Conservation (phyloP, 495 filamentous ascomycete species). For the Neurospora sp. region DNA sequence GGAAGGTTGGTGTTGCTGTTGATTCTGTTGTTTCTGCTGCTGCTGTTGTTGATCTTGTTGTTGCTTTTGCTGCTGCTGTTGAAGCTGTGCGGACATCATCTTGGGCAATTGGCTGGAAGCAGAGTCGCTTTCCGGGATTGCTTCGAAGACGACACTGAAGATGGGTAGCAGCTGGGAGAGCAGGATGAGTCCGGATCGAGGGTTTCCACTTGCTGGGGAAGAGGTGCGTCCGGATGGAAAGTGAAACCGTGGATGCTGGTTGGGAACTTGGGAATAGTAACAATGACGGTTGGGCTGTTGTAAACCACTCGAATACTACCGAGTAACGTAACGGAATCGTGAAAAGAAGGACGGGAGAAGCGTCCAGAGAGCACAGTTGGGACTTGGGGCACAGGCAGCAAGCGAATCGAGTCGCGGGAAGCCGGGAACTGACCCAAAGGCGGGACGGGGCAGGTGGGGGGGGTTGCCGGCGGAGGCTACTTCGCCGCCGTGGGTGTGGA, state of each 20-base stretch:
- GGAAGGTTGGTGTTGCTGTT: conserved; percentile 6
- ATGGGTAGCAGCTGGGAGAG: background rate
- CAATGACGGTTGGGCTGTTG: background rate
- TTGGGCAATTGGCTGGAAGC: background rate
- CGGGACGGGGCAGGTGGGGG: background rate
- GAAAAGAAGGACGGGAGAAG: background rate
- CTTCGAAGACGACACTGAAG: background rate
- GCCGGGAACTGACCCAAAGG: background rate
- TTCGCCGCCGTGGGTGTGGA: background rate
- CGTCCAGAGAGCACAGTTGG: background rate
- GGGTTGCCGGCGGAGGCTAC: background rate
- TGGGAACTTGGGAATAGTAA: background rate
- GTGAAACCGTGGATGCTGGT: background rate
- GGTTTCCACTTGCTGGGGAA: background rate
- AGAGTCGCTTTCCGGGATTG: background rate
- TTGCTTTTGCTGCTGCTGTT: conserved; percentile 5
- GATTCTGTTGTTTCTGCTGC: background rate
- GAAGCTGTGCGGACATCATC: conserved; percentile 5
- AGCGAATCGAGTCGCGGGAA: background rate
- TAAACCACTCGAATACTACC: background rate
- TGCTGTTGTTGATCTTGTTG: background rate
- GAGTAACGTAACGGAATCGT: background rate
- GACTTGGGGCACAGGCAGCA: background rate
- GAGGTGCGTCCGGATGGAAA: background rate
- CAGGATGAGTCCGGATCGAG: background rate